These are phyloP conservation scores for Amanita inopinata DNA, from an alignment of 768 basidiomycete species.

Conservation along the genomic window DNA sequence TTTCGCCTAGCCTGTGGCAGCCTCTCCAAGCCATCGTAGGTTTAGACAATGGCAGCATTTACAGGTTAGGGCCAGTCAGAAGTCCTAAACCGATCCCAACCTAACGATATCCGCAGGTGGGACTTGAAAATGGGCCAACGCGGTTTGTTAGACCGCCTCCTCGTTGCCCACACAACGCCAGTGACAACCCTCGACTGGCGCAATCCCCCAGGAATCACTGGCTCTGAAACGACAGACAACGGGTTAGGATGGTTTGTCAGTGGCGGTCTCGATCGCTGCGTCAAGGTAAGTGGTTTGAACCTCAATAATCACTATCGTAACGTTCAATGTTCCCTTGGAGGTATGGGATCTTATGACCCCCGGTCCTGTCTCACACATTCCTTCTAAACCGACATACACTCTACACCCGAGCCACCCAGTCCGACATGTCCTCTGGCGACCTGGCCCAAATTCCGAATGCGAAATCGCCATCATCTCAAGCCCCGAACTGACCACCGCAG, in stretches of 20 bases:
- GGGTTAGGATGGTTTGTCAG: conserved; percentile 70
- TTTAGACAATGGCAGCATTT: conserved; percentile 61
- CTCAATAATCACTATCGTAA: conserved; percentile 2
- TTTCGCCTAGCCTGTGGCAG: conserved; percentile 56
- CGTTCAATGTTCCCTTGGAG: conserved; percentile 21
- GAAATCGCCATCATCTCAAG: conserved; percentile 71
- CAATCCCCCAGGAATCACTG: conserved; percentile 10
- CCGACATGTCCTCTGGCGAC: conserved; percentile 68
- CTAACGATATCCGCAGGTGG: conserved; percentile 41
- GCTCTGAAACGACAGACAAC: conserved; percentile 19
- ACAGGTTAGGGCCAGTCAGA: conserved; percentile 36
- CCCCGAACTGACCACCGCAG: conserved; percentile 32
- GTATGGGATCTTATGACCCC: conserved; percentile 63
- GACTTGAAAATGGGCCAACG: conserved; percentile 72
- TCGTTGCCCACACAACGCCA: conserved; percentile 64
- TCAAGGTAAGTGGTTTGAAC: conserved; percentile 42
- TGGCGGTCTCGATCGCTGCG: conserved; percentile 68
- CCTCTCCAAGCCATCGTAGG: conserved; percentile 64
- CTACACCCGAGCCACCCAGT: conserved; percentile 71
- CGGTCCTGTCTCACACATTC: conserved; percentile 35
- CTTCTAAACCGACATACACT: conserved; percentile 56
- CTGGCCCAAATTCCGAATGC: conserved; percentile 62
- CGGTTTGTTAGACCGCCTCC: conserved; percentile 60
- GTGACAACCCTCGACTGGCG: conserved; percentile 74
- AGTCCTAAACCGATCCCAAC: conserved; percentile 1